These are phyloP conservation scores for Tuber umbilicatum DNA, from an alignment of 495 filamentous ascomycete species.

Conservation along the genomic window DNA sequence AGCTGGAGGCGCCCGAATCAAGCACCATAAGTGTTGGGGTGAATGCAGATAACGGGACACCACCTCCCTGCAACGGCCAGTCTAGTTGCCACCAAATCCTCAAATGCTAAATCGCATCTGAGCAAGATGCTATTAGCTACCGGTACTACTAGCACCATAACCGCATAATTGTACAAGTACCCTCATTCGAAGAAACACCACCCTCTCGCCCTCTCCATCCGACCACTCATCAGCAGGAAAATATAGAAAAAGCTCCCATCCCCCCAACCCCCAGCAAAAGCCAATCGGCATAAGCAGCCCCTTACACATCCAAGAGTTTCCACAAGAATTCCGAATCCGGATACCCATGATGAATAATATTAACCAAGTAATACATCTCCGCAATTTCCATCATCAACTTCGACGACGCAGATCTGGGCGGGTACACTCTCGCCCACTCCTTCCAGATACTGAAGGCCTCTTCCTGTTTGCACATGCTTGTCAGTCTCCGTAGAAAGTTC, in stretches of 20 bases:
- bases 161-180: background rate
- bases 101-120: background rate
- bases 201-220: background rate
- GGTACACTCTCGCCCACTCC: constrained; percentile 86
- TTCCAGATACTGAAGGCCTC: constrained; percentile 93
- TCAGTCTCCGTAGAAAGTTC: background rate
- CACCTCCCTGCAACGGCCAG: background rate
- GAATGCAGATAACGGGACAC: background rate
- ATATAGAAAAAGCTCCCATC: background rate
- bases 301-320: constrained; percentile 48
- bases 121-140: background rate
- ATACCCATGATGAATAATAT: constrained; percentile 82
- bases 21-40: background rate
- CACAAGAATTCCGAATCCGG: constrained; percentile 60
- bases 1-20: background rate
- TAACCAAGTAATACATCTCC: constrained; percentile 75
- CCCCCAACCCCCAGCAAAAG: background rate
- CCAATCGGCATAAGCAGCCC: background rate
- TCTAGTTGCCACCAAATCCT: background rate
- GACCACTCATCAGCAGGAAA: background rate
- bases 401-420: constrained; percentile 56
- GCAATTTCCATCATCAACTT: constrained; percentile 60
- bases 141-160: background rate
- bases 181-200: background rate
- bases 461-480: constrained; percentile 46